Evolutionary conservation across 2,329 filamentous ascomycete genomes (phyloP).

Genomic region (Chrysosporium keratinophilum): DNA sequence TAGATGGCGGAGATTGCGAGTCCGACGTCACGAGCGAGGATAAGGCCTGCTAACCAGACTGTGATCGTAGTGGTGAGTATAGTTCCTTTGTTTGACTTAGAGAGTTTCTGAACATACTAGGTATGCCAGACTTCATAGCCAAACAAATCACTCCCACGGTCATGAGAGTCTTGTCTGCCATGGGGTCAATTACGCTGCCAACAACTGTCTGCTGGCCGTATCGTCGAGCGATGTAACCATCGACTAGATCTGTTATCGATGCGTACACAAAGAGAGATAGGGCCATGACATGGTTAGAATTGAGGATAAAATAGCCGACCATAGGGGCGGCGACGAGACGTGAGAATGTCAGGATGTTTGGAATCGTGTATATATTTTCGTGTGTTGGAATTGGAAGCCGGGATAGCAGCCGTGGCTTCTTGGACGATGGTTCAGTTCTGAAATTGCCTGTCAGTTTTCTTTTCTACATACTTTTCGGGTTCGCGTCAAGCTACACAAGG

Average conservation of each 20-base stretch:
- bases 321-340: conserved; percentile 72
- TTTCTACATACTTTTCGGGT: not conserved
- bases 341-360: conserved; percentile 82
- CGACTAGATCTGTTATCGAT: conserved; percentile 79
- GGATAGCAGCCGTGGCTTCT: conserved; percentile 27
- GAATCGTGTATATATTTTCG: conserved; percentile 96
- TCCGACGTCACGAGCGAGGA: conserved; percentile 77
- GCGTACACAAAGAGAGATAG: conserved; percentile 85
- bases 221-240: conserved; percentile 82
- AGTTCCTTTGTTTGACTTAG: too few relatives aligned
- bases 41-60: conserved; percentile 83
- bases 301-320: conserved; percentile 78
- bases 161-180: conserved; percentile 96
- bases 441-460: not conserved
- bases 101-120: conserved; percentile 45
- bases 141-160: conserved; percentile 79
- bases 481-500: not conserved
- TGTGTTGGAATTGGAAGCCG: conserved; percentile 35
- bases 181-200: conserved; percentile 86
- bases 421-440: conserved; percentile 10
- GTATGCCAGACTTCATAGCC: conserved; percentile 70
- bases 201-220: conserved; percentile 90
- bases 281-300: conserved; percentile 68
- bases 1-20: conserved; percentile 81
- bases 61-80: not conserved